Percentiles rank a stretch among this genome's conserved stretches.
phyloP scores from a whole-genome alignment of 352 stramenopile species.

The Phytophthora boehmeriae region DNA sequence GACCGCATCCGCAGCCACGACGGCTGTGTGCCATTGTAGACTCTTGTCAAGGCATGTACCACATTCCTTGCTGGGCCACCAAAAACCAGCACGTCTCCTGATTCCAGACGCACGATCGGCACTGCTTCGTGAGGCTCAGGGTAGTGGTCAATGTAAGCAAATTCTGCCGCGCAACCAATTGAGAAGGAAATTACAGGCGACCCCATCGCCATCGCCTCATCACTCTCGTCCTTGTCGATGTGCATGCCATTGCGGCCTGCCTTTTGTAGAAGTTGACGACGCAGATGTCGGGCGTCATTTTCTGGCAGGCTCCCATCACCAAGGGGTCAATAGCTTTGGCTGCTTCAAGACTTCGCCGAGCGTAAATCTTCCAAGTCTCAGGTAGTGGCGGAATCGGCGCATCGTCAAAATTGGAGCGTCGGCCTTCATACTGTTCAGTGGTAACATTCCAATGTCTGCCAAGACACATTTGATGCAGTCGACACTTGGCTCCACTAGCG shows the following conservation, averaged over 20 bases:
- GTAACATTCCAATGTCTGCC: conserved; percentile 76
- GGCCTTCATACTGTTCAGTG: conserved; percentile 67
- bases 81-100: conserved; percentile 76
- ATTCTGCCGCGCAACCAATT: conserved; percentile 66
- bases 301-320: conserved; percentile 53
- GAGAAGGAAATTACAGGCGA: conserved; percentile 79
- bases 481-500: conserved; percentile 71
- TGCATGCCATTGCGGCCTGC: conserved; percentile 76
- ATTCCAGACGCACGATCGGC: conserved; percentile 66
- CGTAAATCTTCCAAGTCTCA: conserved; percentile 35
- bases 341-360: conserved; percentile 41
- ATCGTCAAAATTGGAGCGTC: conserved; percentile 62
- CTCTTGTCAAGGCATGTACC: conserved; percentile 68
- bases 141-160: conserved; percentile 74
- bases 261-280: conserved; percentile 85
- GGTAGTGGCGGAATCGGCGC: conserved; percentile 43
- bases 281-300: conserved; percentile 64
- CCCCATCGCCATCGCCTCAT: conserved; percentile 58
- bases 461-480: conserved; percentile 77
- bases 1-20: conserved; percentile 61
- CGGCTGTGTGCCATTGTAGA: conserved; percentile 62
- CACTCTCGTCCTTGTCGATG: conserved; percentile 75
- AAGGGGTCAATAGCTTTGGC: conserved; percentile 41
- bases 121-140: conserved; percentile 53
- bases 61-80: conserved; percentile 60